Evolutionary conservation across 345 rosid species (phyloP), one percentile per base, ranked within the genome.

Genomic region (Triadica sebifera): DNA sequence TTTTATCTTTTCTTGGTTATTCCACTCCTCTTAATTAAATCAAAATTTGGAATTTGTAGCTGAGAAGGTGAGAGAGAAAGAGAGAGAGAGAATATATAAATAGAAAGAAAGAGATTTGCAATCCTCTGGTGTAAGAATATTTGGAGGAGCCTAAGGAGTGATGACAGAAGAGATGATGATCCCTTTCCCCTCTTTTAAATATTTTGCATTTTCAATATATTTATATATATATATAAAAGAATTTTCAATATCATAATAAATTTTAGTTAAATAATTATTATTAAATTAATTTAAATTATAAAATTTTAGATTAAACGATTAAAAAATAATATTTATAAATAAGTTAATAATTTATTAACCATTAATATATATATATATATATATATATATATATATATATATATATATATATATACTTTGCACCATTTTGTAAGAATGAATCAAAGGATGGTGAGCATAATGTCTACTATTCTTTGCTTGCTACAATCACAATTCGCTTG

Each of bases 101-200:
- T 69, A 72, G 38, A 39, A 39, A 62, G 71, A 65, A 47, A 53
- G n/a, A 57, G 46, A 49, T 75, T 81, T 82, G 72, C 85, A 83
- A 86, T 86, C 81, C 83, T 82, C 86, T 78, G 86, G 84, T 84
- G 83, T 69, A 78, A 89, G 90, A 90, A 89, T 81, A 89, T 86
- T 85, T 84, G 89, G 86, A 84, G 87, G 84, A 79, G 84, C 78
- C 81, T 77, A 64, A 81, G 74, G 81, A 78, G 84, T 76, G 81
- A 72, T 83, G 85, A 73, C 79, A 80, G 82, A 71, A 58, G 45
- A 72, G 85, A 74, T 76, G 85, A 74, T 82, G 85, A 63, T 81
- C 69, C 51, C 67, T 57, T 77, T 19, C 45, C 57, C 63, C 39
- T 38, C 45, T 52, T 43, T 67, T 51, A 6, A 10, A 3, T 3